These are phyloP conservation scores for Dothideomycetes sp. DNA, from an alignment of 2,329 filamentous ascomycete genomes.

Conservation along the genomic window DNA sequence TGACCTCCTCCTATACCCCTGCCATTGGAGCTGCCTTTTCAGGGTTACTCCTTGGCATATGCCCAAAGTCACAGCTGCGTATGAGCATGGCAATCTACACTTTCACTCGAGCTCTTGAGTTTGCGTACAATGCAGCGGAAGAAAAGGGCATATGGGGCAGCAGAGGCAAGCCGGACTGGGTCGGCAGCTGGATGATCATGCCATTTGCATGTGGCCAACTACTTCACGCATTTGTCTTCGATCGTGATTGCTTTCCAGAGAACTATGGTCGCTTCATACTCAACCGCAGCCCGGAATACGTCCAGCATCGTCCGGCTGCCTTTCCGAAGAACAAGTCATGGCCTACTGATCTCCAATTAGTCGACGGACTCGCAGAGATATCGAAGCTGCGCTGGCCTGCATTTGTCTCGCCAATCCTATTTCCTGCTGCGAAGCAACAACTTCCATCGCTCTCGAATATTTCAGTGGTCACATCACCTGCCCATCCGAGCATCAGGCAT, in stretches of 20 bases:
- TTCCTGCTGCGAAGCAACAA: conserved; percentile 48
- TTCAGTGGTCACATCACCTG: conserved; percentile 66
- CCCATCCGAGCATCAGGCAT: conserved; percentile 75
- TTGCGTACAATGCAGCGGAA: conserved; percentile 73
- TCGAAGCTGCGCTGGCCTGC: conserved; percentile 77
- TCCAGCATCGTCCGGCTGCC: conserved; percentile 58
- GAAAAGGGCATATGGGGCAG: conserved; percentile 27
- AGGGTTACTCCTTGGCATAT: conserved; percentile 70
- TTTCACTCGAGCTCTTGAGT: conserved; percentile 72
- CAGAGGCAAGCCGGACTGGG: conserved; percentile 57
- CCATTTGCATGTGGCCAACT: conserved; percentile 37
- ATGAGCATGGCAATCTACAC: conserved; percentile 73
- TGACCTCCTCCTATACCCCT: conserved; percentile 77
- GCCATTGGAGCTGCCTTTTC: conserved; percentile 84
- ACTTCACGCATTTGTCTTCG: conserved; percentile 40
- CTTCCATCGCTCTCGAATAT: conserved; percentile 61
- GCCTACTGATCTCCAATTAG: conserved; percentile 65
- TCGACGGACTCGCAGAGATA: conserved; percentile 73
- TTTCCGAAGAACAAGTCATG: conserved; percentile 59
- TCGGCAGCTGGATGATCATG: conserved; percentile 41
- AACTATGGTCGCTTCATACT: conserved; percentile 56
- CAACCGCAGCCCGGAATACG: conserved; percentile 63
- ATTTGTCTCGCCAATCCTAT: conserved; percentile 77
- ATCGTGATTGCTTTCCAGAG: conserved; percentile 41
- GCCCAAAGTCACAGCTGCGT: conserved; percentile 59